Conservation (phyloP, 1,284 basidiomycete genomes). For the Sphagnurus paluster region DNA sequence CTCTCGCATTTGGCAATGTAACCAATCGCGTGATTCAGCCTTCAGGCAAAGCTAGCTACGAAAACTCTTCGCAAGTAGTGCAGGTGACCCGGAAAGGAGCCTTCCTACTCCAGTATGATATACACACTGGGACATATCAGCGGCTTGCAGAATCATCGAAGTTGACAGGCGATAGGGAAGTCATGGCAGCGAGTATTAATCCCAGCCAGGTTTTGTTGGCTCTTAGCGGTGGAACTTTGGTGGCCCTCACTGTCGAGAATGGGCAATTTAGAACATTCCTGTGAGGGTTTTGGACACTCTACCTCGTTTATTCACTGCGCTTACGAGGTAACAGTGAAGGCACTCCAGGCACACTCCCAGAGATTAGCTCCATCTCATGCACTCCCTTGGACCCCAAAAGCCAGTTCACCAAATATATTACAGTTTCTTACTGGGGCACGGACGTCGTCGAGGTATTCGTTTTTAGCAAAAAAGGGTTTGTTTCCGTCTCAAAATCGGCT, state of each 20-base stretch:
- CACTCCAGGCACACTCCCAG: constrained; percentile 22
- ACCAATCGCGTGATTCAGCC: constrained; percentile 32
- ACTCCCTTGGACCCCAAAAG: constrained; percentile 50
- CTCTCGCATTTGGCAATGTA: constrained; percentile 68
- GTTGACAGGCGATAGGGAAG: constrained; percentile 32
- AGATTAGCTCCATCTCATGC: constrained; percentile 70
- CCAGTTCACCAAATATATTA: constrained; percentile 48
- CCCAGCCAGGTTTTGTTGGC: constrained; percentile 68
- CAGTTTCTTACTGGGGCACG: constrained; percentile 78
- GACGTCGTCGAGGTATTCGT: constrained; percentile 64
- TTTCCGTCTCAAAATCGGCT: constrained; percentile 43
- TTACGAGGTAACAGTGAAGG: constrained; percentile 5
- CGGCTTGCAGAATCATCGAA: constrained; percentile 28
- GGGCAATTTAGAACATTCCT: constrained; percentile 39
- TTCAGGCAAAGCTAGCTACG: constrained; percentile 40
- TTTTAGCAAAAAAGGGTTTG: constrained; percentile 36
- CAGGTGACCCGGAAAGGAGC: constrained; percentile 71
- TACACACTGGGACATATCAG: constrained; percentile 29
- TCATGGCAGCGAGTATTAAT: constrained; percentile 71
- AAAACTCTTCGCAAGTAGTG: constrained; percentile 55
- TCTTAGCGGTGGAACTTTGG: constrained; percentile 56
- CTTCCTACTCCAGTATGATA: constrained; percentile 54
- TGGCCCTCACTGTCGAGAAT: constrained; percentile 54
- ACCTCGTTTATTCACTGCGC: neutral
- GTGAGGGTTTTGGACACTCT: constrained; percentile 30